phyloP scores from a whole-genome alignment of 139 green algal species.

The Choricystis sp. region DNA sequence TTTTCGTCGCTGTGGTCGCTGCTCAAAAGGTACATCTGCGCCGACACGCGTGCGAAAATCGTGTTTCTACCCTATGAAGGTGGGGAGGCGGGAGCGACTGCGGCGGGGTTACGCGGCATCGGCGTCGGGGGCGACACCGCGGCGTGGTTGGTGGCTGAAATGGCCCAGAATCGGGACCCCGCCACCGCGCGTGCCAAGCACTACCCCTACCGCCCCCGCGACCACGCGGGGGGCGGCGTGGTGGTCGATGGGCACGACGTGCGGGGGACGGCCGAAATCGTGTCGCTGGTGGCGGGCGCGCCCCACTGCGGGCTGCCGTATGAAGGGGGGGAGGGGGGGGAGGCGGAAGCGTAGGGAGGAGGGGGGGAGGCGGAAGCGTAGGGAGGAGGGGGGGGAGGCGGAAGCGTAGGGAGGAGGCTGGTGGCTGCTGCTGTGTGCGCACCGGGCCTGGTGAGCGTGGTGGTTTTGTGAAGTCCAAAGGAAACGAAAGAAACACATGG shows the following conservation, averaged over 20 bases:
- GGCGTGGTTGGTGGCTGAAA: constrained; percentile 45
- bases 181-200: constrained; percentile 17
- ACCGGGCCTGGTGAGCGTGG: no score
- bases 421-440: no score
- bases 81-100: constrained; percentile 15
- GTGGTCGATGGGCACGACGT: constrained; percentile 7
- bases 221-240: background rate
- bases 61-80: constrained; percentile 23
- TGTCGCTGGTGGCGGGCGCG: no score
- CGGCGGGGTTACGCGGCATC: constrained; percentile 12
- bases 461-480: no score
- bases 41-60: constrained; percentile 53
- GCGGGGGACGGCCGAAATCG: constrained; percentile 7
- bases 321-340: no score
- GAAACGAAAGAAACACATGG: no score
- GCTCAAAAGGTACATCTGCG: constrained; percentile 40
- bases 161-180: constrained; percentile 47
- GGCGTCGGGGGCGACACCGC: constrained; percentile 28
- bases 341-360: no score
- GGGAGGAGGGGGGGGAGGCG: no score
- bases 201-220: constrained; percentile 4
- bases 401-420: no score
- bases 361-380: no score
- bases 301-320: no score
- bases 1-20: constrained; percentile 49